phyloP scores from a whole-genome alignment of 1,284 basidiomycete species.

The Leccinum laetum region DNA sequence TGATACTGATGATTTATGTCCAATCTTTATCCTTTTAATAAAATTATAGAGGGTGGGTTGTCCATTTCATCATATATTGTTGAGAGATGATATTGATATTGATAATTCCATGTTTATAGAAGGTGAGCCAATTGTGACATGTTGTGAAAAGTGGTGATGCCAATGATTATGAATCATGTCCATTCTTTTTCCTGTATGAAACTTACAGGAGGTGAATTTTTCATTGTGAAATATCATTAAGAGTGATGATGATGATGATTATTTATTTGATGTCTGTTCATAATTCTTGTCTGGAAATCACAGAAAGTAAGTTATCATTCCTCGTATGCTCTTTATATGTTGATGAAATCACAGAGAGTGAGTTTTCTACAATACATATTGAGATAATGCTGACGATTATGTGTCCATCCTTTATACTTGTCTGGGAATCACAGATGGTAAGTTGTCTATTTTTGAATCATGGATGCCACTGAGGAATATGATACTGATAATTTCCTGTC shows the following conservation, averaged over 20 bases:
- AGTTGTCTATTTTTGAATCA: background rate
- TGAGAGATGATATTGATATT: background rate
- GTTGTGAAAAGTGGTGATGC: background rate
- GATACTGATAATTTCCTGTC: background rate
- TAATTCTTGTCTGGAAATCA: background rate
- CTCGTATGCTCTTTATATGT: background rate
- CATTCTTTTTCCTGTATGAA: background rate
- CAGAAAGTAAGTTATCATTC: background rate
- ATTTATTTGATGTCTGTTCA: background rate
- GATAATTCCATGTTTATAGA: background rate
- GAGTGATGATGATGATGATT: background rate
- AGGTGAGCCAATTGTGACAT: background rate
- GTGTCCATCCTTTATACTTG: background rate
- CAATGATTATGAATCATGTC: background rate
- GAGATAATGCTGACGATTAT: background rate
- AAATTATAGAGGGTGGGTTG: background rate
- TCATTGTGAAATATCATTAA: background rate
- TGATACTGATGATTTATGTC: background rate
- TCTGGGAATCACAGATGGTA: background rate
- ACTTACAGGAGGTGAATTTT: background rate
- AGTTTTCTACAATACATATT: no score
- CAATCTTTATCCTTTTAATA: background rate
- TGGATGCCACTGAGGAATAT: background rate
- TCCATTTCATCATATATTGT: background rate
- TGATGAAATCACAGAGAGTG: no score